Evolutionary conservation across 2,329 filamentous ascomycete genomes (phyloP).

Genomic region (Furcasterigmium furcatum): DNA sequence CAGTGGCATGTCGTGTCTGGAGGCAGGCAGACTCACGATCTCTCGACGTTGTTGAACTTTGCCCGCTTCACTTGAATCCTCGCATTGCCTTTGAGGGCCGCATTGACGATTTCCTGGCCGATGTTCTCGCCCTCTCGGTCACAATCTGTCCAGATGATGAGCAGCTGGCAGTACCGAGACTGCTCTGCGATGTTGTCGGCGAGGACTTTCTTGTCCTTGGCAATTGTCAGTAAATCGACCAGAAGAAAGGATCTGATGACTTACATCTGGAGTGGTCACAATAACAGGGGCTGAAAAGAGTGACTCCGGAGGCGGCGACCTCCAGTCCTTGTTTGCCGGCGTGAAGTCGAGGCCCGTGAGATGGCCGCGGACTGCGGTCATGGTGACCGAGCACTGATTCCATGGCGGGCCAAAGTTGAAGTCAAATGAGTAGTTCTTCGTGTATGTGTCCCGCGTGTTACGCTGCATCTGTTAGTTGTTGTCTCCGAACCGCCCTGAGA

Average conservation of each 20-base stretch:
- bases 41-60: conserved; percentile 92
- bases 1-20: conserved; percentile 1
- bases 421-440: conserved; percentile 92
- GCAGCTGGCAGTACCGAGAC: conserved; percentile 65
- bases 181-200: conserved; percentile 82
- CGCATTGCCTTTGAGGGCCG: conserved; percentile 71
- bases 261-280: conserved; percentile 61
- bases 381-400: conserved; percentile 81
- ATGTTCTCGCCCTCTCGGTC: conserved; percentile 98
- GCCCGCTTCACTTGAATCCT: conserved; percentile 79
- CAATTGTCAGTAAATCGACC: conserved; percentile 9
- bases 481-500: background rate
- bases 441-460: conserved; percentile 68
- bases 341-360: conserved; percentile 79
- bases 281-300: conserved; percentile 86
- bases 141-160: conserved; percentile 99
- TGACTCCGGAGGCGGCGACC: conserved; percentile 70
- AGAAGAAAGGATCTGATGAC: conserved; percentile 10
- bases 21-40: conserved; percentile 57
- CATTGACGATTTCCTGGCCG: conserved; percentile 81
- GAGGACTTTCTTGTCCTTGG: conserved; percentile 72
- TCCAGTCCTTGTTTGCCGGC: conserved; percentile 73
- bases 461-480: conserved; percentile 43
- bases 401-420: conserved; percentile 82
- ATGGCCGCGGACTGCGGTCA: conserved; percentile 92